Percentiles rank a stretch among this genome's conserved stretches.
Evolutionary conservation across 129 eudicot species (phyloP).

Genomic region (Centella asiatica): DNA sequence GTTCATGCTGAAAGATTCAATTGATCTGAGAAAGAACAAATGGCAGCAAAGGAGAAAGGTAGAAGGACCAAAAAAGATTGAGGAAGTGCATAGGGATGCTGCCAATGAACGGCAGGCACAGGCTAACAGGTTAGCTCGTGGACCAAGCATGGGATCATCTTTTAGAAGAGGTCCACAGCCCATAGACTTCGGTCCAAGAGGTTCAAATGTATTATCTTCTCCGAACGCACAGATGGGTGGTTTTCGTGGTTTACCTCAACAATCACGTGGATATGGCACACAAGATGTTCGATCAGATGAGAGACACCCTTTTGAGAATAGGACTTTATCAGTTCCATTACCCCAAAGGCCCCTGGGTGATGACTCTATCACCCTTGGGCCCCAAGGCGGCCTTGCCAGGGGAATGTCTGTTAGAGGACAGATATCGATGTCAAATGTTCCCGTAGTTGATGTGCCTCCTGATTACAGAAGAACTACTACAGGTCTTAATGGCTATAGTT

Average conservation of each 20-base stretch:
- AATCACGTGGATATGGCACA: conserved; percentile 49
- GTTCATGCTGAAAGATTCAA: conserved; percentile 75
- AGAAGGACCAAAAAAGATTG: conserved; percentile 96
- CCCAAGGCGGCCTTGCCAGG: conserved; percentile 95
- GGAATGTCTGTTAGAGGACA: conserved; percentile 91
- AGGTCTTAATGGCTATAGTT: conserved; percentile 50
- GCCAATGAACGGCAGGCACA: conserved; percentile 68
- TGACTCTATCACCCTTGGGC: conserved; percentile 78
- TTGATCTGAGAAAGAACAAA: conserved; percentile 78
- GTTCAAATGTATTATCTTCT: conserved; percentile 45
- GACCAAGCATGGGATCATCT: conserved; percentile 48
- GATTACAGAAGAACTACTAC: conserved; percentile 45
- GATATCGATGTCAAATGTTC: conserved; percentile 26
- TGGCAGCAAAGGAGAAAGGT: conserved; percentile 97
- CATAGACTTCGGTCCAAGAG: conserved; percentile 57
- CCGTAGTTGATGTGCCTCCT: conserved; percentile 28
- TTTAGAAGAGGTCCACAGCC: conserved; percentile 61
- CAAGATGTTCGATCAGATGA: conserved; percentile 72
- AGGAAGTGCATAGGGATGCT: conserved; percentile 67
- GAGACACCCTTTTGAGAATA: conserved; percentile 48
- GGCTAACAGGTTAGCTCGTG: conserved; percentile 57
- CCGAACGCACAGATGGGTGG: conserved; percentile 50
- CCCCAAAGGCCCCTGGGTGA: conserved; percentile 50
- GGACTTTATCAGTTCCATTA: conserved; percentile 51
- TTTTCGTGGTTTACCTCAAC: conserved; percentile 57